Evolutionary conservation across 2,329 filamentous ascomycete genomes (phyloP).

Genomic region (Arthrobotrys musiformis): DNA sequence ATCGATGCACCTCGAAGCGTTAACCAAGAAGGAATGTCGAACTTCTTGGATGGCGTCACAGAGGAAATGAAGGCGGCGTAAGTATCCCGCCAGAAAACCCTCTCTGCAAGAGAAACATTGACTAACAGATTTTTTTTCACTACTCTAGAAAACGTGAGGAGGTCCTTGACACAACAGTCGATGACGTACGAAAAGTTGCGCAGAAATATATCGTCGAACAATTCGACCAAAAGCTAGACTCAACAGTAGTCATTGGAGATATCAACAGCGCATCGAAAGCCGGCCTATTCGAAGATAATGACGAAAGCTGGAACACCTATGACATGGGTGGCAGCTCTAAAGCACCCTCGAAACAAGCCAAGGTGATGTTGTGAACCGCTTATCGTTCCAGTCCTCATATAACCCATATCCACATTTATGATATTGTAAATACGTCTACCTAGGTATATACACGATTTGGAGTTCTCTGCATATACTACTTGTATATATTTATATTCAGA

Average conservation of each 20-base stretch:
- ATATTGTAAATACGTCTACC: slow-evolving; percentile 31
- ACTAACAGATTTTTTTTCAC: slow-evolving; percentile 25
- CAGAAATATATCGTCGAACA: slow-evolving; percentile 81
- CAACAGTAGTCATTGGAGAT: slow-evolving; percentile 80
- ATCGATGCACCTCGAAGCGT: slow-evolving; percentile 90
- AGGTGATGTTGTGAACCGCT: slow-evolving; percentile 45
- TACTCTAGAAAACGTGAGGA: slow-evolving; percentile 78
- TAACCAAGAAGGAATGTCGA: slow-evolving; percentile 84
- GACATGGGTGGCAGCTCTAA: slow-evolving; percentile 74
- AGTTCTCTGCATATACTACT: slow-evolving; percentile 8
- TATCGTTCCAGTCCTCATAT: background rate
- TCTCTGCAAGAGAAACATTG: background rate
- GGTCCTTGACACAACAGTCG: slow-evolving; percentile 83
- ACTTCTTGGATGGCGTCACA: slow-evolving; percentile 85
- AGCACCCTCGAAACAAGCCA: slow-evolving; percentile 19
- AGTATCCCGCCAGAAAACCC: slow-evolving; percentile 6
- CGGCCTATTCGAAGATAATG: slow-evolving; percentile 57
- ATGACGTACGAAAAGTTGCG: slow-evolving; percentile 82
- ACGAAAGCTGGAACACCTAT: slow-evolving; percentile 77
- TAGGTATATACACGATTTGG: background rate
- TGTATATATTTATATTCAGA: slow-evolving; percentile 43
- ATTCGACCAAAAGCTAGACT: slow-evolving; percentile 68
- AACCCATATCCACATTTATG: background rate
- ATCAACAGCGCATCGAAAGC: slow-evolving; percentile 68
- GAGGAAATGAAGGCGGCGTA: slow-evolving; percentile 82